Conservation (phyloP, 2,329 filamentous ascomycete species). For the Diplocarpon rosae region DNA sequence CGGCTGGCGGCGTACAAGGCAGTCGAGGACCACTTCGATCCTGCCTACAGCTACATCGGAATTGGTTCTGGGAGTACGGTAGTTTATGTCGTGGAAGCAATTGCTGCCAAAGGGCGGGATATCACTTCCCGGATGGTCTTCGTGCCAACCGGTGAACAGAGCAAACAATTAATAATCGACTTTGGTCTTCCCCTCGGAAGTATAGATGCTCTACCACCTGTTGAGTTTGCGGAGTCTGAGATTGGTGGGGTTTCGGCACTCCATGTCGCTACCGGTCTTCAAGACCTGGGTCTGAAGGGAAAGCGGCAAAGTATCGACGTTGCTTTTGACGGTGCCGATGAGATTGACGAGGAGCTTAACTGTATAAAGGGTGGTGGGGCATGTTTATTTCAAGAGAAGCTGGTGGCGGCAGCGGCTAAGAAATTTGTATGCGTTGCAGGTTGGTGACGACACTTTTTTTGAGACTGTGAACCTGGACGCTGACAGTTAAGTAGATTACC, state of each 20-base stretch:
- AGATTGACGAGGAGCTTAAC: conserved; percentile 89
- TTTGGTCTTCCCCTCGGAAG: conserved; percentile 65
- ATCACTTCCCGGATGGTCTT: conserved; percentile 62
- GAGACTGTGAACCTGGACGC: neutral
- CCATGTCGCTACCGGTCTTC: conserved; percentile 43
- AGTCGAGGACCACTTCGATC: conserved; percentile 60
- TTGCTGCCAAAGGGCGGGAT: conserved; percentile 46
- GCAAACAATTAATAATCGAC: conserved; percentile 70
- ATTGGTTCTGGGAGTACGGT: conserved; percentile 77
- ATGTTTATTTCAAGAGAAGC: conserved; percentile 96
- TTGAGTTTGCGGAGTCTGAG: conserved; percentile 17
- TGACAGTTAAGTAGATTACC: conserved; percentile 53
- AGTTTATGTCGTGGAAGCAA: conserved; percentile 76
- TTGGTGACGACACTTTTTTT: conserved; percentile 31
- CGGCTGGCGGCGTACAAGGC: conserved; percentile 63
- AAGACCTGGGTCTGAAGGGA: conserved; percentile 27
- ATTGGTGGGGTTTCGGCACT: conserved; percentile 48
- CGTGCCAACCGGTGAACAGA: conserved; percentile 65
- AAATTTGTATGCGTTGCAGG: conserved; percentile 82
- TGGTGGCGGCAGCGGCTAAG: conserved; percentile 74
- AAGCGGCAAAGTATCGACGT: conserved; percentile 58
- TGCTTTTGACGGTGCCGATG: conserved; percentile 92
- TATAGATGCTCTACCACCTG: conserved; percentile 27
- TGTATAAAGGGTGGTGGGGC: conserved; percentile 96
- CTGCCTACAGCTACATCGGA: conserved; percentile 53